These are phyloP conservation scores for Schrenkiella parvula DNA, from an alignment of 345 rosid genomes.

Conservation along the genomic window DNA sequence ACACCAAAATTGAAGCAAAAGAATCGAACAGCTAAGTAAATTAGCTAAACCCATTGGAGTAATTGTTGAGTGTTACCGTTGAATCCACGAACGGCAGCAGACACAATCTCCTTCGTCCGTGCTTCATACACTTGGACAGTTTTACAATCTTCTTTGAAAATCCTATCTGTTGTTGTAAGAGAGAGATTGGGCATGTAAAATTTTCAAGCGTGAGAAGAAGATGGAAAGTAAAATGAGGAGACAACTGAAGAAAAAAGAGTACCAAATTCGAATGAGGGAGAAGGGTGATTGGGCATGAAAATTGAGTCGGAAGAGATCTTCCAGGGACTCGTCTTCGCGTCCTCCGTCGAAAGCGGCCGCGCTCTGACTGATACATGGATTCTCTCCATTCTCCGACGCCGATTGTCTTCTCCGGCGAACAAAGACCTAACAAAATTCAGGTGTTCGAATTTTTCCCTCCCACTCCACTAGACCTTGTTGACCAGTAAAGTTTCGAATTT, in stretches of 20 bases:
- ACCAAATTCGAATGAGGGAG: constrained; percentile 76
- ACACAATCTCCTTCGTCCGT: constrained; percentile 69
- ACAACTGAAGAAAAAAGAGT: background rate
- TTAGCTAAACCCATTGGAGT: background rate
- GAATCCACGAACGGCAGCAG: constrained; percentile 87
- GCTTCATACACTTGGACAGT: constrained; percentile 65
- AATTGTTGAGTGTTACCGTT: constrained; percentile 49
- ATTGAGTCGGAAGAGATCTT: constrained; percentile 62
- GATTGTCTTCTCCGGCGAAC: constrained; percentile 26
- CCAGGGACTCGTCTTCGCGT: constrained; percentile 81
- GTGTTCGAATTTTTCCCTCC: constrained; percentile 32
- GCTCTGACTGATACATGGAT: constrained; percentile 81
- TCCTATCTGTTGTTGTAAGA: constrained; percentile 40
- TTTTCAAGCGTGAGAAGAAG: background rate
- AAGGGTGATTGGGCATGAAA: constrained; percentile 48
- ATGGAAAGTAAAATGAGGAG: background rate
- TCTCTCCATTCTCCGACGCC: constrained; percentile 57
- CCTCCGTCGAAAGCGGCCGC: constrained; percentile 75
- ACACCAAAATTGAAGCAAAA: constrained; percentile 2
- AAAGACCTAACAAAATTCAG: constrained; percentile 24
- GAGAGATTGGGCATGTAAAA: background rate
- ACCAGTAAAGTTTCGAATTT: background rate
- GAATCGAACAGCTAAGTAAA: background rate
- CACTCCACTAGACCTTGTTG: background rate
- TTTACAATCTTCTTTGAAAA: constrained; percentile 63